phyloP scores from a whole-genome alignment of 495 filamentous ascomycete species.

The Ascodesmis nigricans region DNA sequence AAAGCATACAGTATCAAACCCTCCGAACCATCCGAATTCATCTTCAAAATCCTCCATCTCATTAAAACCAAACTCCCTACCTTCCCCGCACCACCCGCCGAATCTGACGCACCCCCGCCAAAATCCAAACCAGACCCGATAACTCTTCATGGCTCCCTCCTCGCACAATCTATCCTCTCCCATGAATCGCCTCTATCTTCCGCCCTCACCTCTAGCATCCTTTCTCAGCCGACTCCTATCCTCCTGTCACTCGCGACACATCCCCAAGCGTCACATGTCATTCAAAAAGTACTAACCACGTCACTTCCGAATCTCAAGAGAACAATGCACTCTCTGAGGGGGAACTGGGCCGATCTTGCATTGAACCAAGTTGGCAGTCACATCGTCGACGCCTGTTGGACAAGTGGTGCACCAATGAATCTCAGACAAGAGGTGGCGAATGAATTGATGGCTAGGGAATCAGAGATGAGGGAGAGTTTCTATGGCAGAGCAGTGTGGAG shows the following conservation, averaged over 20 bases:
- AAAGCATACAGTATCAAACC: constrained; percentile 11
- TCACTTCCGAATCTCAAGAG: no score
- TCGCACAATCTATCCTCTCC: constrained; percentile 41
- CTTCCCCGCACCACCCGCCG: neutral
- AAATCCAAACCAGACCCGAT: constrained; percentile 11
- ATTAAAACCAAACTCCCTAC: constrained; percentile 10
- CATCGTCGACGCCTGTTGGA: constrained; percentile 61
- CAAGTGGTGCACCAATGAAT: constrained; percentile 35
- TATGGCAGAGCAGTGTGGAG: constrained; percentile 69
- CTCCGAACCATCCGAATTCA: constrained; percentile 9
- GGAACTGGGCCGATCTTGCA: constrained; percentile 41
- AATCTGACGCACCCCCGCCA: neutral
- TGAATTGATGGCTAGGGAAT: constrained; percentile 39
- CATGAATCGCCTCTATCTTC: constrained; percentile 22
- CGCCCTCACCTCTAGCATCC: constrained; percentile 24
- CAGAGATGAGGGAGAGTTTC: constrained; percentile 44
- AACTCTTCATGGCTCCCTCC: constrained; percentile 36
- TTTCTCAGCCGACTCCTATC: constrained; percentile 21
- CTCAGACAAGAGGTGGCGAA: constrained; percentile 41
- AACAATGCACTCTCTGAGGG: constrained; percentile 36
- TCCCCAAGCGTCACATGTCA: constrained; percentile 40
- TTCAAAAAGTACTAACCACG: constrained; percentile 48
- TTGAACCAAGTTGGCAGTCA: constrained; percentile 50
- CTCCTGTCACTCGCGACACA: constrained; percentile 34
- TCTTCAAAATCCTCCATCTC: constrained; percentile 19